Percentiles rank a stretch among this genome's conserved stretches.
These are phyloP conservation scores for Acanthochlamys bracteata DNA, from an alignment of 106 monocot species.

Conservation along the genomic window DNA sequence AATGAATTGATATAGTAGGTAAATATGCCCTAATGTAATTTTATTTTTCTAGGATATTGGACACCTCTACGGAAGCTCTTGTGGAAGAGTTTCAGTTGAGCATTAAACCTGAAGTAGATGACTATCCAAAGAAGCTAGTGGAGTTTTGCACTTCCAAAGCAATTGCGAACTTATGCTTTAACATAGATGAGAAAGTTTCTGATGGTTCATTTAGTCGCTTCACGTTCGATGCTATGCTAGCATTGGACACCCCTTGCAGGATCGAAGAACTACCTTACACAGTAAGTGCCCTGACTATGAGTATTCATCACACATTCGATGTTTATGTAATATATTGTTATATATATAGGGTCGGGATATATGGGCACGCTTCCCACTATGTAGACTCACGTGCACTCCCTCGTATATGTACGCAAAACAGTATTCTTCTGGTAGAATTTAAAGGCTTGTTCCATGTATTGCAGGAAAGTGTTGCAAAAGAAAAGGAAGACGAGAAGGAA, in stretches of 20 bases:
- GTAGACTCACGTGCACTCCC: too few species aligned
- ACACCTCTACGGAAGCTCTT: constrained; percentile 40
- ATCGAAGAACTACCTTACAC: constrained; percentile 19
- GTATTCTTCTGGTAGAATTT: not conserved
- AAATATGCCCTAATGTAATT: too few species aligned
- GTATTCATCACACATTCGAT: not conserved
- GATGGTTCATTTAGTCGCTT: constrained; percentile 61
- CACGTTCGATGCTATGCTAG: constrained; percentile 91
- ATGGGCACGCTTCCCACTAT: too few species aligned
- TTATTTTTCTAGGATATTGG: constrained; percentile 31
- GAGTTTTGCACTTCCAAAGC: constrained; percentile 68
- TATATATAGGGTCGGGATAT: too few species aligned
- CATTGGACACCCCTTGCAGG: constrained; percentile 57
- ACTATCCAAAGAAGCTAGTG: constrained; percentile 57
- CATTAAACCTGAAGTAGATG: constrained; percentile 27
- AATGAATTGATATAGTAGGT: too few species aligned
- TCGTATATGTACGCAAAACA: too few species aligned
- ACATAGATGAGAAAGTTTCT: constrained; percentile 31
- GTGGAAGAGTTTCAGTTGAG: constrained; percentile 50
- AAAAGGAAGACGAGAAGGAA: constrained; percentile 50
- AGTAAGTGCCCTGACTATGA: constrained; percentile 6
- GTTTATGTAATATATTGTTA: not conserved
- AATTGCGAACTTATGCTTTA: constrained; percentile 28
- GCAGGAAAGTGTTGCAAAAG: constrained; percentile 62
- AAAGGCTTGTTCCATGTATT: not conserved